Evolutionary conservation across 2,329 filamentous ascomycete species (phyloP), one percentile per base, ranked within the genome.

Genomic region (Beauveria australis): DNA sequence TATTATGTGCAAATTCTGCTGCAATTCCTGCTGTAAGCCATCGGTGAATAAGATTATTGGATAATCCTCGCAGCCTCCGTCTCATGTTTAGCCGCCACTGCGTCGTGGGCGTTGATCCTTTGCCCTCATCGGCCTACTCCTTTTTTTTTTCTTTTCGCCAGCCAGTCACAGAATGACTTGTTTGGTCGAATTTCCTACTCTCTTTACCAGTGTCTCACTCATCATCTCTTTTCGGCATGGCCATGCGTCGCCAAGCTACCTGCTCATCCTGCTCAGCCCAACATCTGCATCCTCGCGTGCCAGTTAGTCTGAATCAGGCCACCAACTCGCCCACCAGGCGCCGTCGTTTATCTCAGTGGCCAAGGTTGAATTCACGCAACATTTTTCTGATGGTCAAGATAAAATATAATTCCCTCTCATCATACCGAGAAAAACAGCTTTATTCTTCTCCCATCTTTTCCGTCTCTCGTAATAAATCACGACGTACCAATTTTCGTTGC

Each of bases 251-350:
- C 37, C 52, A 54, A 44, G 52, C 37, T 52, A 12, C 37, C 18
- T 54, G 52, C 52, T 49, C 22, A 24, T 26, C 22, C 33, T 14
- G 26, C 41, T 16, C 28, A 7, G 9, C 22, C 6, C 46, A 10
- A 28, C 22, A 47, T 33, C 26, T 47, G 43, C 53, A 47, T 33
- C 41, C 16, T 46, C 41, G 43, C n/a, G 41, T 46, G 28, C 37
- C 52, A 28, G 56, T 47, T 59, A 52, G 40, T 49, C 56, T 59
- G 6, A 30, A 43, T 52, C 46, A 59, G 46, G 47, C 56, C 56
- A 59, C 47, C 56, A 33, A 59, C 24, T 51, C 33, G 40, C 24
- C 19, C 22, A 41, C 54, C 54, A 3, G 8, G 6, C 8, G 14
- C 8, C 12, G 18, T 51, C 55, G 33, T 30, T 18, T 18, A 49